These are phyloP conservation scores for Candida endomychidarum DNA, from an alignment of 805 yeast species.

Conservation along the genomic window DNA sequence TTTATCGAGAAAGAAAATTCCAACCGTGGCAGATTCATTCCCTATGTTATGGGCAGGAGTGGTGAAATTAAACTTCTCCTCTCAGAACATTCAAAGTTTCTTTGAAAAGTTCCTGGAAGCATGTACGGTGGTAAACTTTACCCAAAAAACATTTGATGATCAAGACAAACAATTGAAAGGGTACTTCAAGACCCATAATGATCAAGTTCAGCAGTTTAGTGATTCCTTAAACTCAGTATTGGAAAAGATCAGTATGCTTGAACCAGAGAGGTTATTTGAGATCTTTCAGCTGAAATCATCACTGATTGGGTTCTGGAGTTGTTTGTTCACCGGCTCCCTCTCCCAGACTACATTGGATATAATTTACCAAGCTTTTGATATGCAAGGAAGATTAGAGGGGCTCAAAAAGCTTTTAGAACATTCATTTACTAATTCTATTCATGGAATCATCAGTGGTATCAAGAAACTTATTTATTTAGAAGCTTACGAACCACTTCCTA, in stretches of 20 bases:
- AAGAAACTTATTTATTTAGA: conserved; percentile 44
- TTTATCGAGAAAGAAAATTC: conserved; percentile 19
- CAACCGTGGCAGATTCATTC: conserved; percentile 32
- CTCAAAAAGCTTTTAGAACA: conserved; percentile 51
- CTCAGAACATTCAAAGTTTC: conserved; percentile 2
- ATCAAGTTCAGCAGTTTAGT: conserved; percentile 2
- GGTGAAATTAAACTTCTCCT: conserved; percentile 3
- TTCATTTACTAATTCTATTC: conserved; percentile 46
- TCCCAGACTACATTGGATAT: conserved; percentile 72
- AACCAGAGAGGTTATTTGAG: conserved; percentile 23
- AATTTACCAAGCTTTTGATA: conserved; percentile 71
- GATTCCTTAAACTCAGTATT: conserved; percentile 11
- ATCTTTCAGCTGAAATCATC: conserved; percentile 33
- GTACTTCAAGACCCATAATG: conserved; percentile 8
- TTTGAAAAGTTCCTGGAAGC: conserved; percentile 8
- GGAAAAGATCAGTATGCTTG: conserved; percentile 30
- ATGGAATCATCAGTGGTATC: conserved; percentile 49
- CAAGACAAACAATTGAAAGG: neutral
- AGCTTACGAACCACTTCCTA: conserved; percentile 71
- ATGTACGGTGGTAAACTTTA: conserved; percentile 10
- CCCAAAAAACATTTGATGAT: conserved; percentile 12
- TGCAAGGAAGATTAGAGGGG: conserved; percentile 70
- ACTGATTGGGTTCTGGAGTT: conserved; percentile 69
- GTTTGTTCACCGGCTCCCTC: conserved; percentile 64
- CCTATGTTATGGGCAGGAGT: conserved; percentile 30